phyloP scores from a whole-genome alignment of 1,284 basidiomycete genomes.

The Schizophyllum amplum region DNA sequence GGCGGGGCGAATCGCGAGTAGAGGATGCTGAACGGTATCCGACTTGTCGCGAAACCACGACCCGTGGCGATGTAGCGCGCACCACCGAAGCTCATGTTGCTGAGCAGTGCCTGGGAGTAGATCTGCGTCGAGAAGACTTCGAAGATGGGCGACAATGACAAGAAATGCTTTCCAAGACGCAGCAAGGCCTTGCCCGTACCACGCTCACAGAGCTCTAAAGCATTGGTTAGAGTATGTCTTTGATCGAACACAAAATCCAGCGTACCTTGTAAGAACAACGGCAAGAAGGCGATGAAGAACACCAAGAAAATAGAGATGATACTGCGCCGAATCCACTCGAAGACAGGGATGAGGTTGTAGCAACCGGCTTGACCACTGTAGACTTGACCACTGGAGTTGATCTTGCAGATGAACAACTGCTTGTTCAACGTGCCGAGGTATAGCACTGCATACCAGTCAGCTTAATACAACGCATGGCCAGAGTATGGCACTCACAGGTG shows the following conservation, averaged over 20 bases:
- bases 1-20: constrained; percentile 98
- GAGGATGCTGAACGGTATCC: constrained; percentile 89
- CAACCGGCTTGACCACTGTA: constrained; percentile 80
- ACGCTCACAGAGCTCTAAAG: constrained; percentile 82
- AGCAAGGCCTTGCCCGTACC: constrained; percentile 91
- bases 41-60: constrained; percentile 92
- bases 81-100: constrained; percentile 92
- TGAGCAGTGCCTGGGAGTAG: constrained; percentile 91
- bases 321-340: constrained; percentile 94
- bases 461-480: constrained; percentile 2
- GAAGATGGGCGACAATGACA: constrained; percentile 91
- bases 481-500: constrained; percentile 47
- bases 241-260: constrained; percentile 7
- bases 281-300: constrained; percentile 93
- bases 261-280: constrained; percentile 88
- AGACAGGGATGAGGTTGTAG: constrained; percentile 91
- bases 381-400: constrained; percentile 74
- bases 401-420: constrained; percentile 78
- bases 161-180: constrained; percentile 89
- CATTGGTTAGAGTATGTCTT: constrained; percentile 2
- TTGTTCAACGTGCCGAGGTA: constrained; percentile 95
- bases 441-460: constrained; percentile 44
- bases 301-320: constrained; percentile 96
- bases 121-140: constrained; percentile 98
- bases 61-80: constrained; percentile 96